Percentiles rank a stretch among this genome's conserved stretches.
These are phyloP conservation scores for Pseudozyma thailandica DNA, from an alignment of 1,284 basidiomycete genomes.

Conservation along the genomic window DNA sequence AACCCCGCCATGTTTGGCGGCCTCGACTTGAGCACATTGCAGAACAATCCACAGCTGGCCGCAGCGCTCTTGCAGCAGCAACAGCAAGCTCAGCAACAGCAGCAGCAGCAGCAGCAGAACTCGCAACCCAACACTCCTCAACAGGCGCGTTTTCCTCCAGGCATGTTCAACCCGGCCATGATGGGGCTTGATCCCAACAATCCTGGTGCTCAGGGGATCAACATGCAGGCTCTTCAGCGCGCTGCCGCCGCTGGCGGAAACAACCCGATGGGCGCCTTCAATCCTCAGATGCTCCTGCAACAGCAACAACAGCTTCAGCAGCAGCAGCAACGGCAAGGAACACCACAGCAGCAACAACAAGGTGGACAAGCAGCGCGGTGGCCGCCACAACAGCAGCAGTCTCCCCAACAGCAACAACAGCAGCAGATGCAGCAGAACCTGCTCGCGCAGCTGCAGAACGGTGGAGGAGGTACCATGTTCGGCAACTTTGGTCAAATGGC, in stretches of 20 bases:
- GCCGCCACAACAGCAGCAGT: constrained; percentile 26
- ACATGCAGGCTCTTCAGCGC: constrained; percentile 45
- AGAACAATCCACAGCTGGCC: constrained; percentile 43
- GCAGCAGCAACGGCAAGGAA: constrained; percentile 25
- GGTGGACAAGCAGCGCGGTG: constrained; percentile 27
- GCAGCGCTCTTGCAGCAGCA: constrained; percentile 41
- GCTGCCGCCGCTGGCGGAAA: constrained; percentile 38
- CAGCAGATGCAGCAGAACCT: constrained; percentile 39
- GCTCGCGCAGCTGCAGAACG: constrained; percentile 40
- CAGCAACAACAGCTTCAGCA: constrained; percentile 44
- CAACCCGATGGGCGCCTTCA: constrained; percentile 41
- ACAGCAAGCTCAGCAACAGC: constrained; percentile 33
- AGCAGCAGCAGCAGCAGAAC: constrained; percentile 36
- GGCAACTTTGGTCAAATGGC: constrained; percentile 42
- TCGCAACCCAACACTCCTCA: constrained; percentile 31
- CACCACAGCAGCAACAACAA: constrained; percentile 29
- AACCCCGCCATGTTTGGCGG: constrained; percentile 50
- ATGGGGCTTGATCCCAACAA: constrained; percentile 43
- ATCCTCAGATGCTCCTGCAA: constrained; percentile 46
- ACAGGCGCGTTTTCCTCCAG: constrained; percentile 29
- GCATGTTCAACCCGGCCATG: constrained; percentile 44
- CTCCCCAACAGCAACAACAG: constrained; percentile 24
- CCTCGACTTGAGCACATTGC: constrained; percentile 41
- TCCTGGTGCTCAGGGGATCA: constrained; percentile 26
- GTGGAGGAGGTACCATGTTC: constrained; percentile 29